Evolutionary conservation across 371 early-diverging fungal genomes (phyloP).

Genomic region (Blyttiomyces sp.): DNA sequence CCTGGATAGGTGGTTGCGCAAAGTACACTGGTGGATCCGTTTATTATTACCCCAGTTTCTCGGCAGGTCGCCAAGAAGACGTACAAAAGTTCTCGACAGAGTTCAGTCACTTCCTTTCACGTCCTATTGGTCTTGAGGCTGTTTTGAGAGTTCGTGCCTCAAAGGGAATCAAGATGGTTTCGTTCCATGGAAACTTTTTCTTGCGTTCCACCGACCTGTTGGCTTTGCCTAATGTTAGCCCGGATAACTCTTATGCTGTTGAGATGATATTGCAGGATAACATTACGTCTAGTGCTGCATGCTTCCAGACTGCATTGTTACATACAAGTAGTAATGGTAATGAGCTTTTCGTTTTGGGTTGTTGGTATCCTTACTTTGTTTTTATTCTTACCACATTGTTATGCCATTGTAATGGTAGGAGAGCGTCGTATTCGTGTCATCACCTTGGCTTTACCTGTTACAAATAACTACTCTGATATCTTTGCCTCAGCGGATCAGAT

Average conservation of each 20-base stretch:
- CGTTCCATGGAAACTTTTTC: slow-evolving; percentile 96
- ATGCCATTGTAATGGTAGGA: slow-evolving; percentile 48
- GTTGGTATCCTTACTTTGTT: neutral
- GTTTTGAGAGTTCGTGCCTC: slow-evolving; percentile 94
- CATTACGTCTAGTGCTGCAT: slow-evolving; percentile 72
- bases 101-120: slow-evolving; percentile 75
- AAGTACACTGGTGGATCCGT: slow-evolving; percentile 94
- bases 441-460: slow-evolving; percentile 88
- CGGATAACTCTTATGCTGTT: slow-evolving; percentile 91
- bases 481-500: slow-evolving; percentile 81
- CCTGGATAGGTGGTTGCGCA: slow-evolving; percentile 60
- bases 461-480: slow-evolving; percentile 72
- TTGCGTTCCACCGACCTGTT: slow-evolving; percentile 92
- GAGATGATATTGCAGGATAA: slow-evolving; percentile 87
- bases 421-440: slow-evolving; percentile 96
- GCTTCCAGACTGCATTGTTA: slow-evolving; percentile 96
- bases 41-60: slow-evolving; percentile 94
- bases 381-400: too few relatives aligned
- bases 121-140: slow-evolving; percentile 90
- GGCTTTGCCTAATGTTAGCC: slow-evolving; percentile 90
- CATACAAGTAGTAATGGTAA: slow-evolving; percentile 73
- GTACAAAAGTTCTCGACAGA: slow-evolving; percentile 86
- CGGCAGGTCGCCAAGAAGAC: slow-evolving; percentile 82
- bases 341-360: slow-evolving; percentile 3
- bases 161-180: slow-evolving; percentile 80